Percentiles rank a stretch among this genome's conserved stretches.
Evolutionary conservation across 148 eudicot genomes (phyloP).

Genomic region (Hydrangea macrophylla): DNA sequence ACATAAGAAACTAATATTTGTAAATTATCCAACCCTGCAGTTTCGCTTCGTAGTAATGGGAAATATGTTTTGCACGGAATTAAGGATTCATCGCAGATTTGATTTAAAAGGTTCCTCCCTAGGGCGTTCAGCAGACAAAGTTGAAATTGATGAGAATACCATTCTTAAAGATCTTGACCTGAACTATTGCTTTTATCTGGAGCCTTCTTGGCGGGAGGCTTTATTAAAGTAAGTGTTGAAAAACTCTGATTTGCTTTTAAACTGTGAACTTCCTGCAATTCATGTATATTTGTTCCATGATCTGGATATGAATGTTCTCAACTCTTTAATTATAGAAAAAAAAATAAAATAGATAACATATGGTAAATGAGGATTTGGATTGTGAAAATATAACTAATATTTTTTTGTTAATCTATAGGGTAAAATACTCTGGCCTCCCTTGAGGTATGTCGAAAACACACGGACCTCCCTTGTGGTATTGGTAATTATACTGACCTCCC

Average conservation of each 20-base stretch:
- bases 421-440: too few species aligned
- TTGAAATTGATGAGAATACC: constrained; percentile 94
- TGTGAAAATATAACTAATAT: too few species aligned
- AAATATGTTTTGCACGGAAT: constrained; percentile 97
- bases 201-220: constrained; percentile 88
- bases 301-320: not conserved
- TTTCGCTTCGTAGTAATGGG: constrained; percentile 99
- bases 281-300: not conserved
- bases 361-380: too few species aligned
- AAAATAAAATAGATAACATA: too few species aligned
- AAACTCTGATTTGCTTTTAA: not conserved
- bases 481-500: too few species aligned
- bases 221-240: constrained; percentile 59
- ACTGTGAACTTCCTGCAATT: not conserved
- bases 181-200: constrained; percentile 82
- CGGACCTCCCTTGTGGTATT: too few species aligned
- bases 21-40: constrained; percentile 42
- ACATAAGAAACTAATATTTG: not conserved
- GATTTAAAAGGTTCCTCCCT: constrained; percentile 94
- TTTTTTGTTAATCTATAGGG: too few species aligned
- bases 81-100: constrained; percentile 93
- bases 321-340: too few species aligned
- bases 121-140: constrained; percentile 90
- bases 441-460: too few species aligned
- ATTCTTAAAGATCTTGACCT: constrained; percentile 96